Conservation (phyloP, 2,329 filamentous ascomycete genomes). For the Coniochaeta prunicola region DNA sequence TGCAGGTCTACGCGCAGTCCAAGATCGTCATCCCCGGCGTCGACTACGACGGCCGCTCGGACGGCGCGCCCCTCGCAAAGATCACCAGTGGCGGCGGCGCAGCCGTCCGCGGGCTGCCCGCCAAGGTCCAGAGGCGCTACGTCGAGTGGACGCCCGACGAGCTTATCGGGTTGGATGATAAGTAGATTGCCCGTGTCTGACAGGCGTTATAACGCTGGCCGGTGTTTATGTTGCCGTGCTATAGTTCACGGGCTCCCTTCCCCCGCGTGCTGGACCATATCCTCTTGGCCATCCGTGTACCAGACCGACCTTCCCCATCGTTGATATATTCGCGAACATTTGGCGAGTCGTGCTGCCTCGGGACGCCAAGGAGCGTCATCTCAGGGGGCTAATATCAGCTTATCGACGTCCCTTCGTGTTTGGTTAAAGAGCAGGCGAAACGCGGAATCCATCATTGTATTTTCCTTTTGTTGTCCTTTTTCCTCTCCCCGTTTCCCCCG, state of each 20-base stretch:
- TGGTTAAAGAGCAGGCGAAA: too few relatives aligned
- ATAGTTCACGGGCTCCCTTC: too few relatives aligned
- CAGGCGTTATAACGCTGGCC: background rate
- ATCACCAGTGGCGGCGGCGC: conserved; percentile 6
- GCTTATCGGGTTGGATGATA: background rate
- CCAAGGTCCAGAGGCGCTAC: background rate
- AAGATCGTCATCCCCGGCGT: conserved; percentile 12
- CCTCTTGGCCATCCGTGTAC: too few relatives aligned
- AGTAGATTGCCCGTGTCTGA: background rate
- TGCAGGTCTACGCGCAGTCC: conserved; percentile 14
- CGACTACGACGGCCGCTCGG: conserved; percentile 5
- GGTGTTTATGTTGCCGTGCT: too few relatives aligned
- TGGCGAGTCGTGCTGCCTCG: too few relatives aligned
- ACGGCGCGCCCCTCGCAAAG: conserved; percentile 6
- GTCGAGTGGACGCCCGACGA: background rate
- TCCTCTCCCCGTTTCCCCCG: background rate
- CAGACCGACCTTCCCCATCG: too few relatives aligned
- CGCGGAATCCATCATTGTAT: too few relatives aligned
- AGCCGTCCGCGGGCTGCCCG: background rate
- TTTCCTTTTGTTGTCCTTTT: background rate
- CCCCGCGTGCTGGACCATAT: too few relatives aligned
- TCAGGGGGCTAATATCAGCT: too few relatives aligned
- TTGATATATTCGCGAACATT: too few relatives aligned
- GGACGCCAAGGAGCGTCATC: too few relatives aligned
- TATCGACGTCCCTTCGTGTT: too few relatives aligned